Evolutionary conservation across 495 filamentous ascomycete species (phyloP), one percentile per base, ranked within the genome.

Genomic region (Astrocystis sublimbata): DNA sequence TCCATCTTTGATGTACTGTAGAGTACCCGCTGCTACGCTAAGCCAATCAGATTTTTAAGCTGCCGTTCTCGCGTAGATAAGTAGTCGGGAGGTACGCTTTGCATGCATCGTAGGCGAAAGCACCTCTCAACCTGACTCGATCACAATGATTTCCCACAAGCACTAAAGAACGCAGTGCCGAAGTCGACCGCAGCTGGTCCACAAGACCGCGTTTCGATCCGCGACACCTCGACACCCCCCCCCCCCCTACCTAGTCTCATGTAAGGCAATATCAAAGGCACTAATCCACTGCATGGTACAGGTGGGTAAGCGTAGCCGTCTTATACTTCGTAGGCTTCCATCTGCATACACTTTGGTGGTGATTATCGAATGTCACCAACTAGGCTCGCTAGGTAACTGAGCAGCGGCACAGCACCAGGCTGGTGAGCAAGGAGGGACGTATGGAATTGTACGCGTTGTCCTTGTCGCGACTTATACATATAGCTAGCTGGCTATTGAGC

Each of bases 191-290:
- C 38, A 35, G 54, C 43, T 28, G 54, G 54, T 35, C 54, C 54
- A 57, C 54, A 57, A 57, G 54, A 28, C n/a, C 54, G 41, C 28
- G 54, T 57, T 57, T 57, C 26, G 54, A 33, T 56, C 35, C 38
- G 24, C 26, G 5, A 35, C 33, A 30, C 40, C 54, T n/a, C n/a
- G n/a, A n/a, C n/a, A n/a, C n/a, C n/a, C n/a, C n/a, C n/a, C n/a
- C n/a, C n/a, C n/a, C n/a, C n/a, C n/a, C 52, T 35, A 42, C 24
- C 28, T 28, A 45, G 28, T 45, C 26, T 23, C n/a, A n/a, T n/a
- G n/a, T n/a, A 17, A 45, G 54, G 38, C 54, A 43, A 13, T 8
- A 28, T 23, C 54, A 28, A 57, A 31, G 38, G 43, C 38, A 33
- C 51, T 55, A n/a, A n/a, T n/a, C n/a, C n/a, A 55, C 51, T 55